These are phyloP conservation scores for Calendula officinalis DNA, from an alignment of 129 eudicot genomes.

Conservation along the genomic window DNA sequence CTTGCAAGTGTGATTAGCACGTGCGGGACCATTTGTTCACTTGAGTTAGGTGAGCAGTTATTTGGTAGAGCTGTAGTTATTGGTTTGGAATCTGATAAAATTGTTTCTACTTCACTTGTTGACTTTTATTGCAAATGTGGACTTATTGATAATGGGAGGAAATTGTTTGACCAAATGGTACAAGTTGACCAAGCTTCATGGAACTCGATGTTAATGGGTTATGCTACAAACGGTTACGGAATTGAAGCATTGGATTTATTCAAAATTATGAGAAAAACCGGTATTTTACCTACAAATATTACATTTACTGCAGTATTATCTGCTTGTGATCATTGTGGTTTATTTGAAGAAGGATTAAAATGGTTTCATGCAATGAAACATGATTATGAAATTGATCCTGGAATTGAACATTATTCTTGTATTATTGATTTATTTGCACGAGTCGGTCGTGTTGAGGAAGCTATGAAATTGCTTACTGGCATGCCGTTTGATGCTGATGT, in stretches of 20 bases:
- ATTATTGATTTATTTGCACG: slow-evolving; percentile 80
- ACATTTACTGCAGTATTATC: slow-evolving; percentile 78
- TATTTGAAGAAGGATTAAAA: slow-evolving; percentile 50
- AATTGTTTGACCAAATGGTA: slow-evolving; percentile 53
- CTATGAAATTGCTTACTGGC: slow-evolving; percentile 43
- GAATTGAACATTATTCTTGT: slow-evolving; percentile 79
- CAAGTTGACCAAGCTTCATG: slow-evolving; percentile 69
- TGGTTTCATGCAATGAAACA: slow-evolving; percentile 71
- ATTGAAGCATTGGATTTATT: slow-evolving; percentile 64
- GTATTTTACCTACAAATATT: slow-evolving; percentile 52
- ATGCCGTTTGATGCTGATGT: slow-evolving; percentile 70
- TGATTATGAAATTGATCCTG: slow-evolving; percentile 54
- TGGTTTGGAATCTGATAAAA: slow-evolving; percentile 67
- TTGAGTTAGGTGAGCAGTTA: slow-evolving; percentile 77
- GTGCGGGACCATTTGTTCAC: slow-evolving; percentile 66
- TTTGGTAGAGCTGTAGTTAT: slow-evolving; percentile 56
- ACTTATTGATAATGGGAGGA: slow-evolving; percentile 48
- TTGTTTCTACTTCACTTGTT: slow-evolving; percentile 63
- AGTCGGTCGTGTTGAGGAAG: slow-evolving; percentile 71
- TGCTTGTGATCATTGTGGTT: slow-evolving; percentile 86
- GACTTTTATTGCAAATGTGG: slow-evolving; percentile 90
- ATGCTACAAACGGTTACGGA: slow-evolving; percentile 87
- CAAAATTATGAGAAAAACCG: slow-evolving; percentile 44
- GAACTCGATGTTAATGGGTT: slow-evolving; percentile 92
- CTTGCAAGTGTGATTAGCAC: slow-evolving; percentile 75